Evolutionary conservation across 2,329 filamentous ascomycete species (phyloP).

Genomic region (Verruconis gallopava): DNA sequence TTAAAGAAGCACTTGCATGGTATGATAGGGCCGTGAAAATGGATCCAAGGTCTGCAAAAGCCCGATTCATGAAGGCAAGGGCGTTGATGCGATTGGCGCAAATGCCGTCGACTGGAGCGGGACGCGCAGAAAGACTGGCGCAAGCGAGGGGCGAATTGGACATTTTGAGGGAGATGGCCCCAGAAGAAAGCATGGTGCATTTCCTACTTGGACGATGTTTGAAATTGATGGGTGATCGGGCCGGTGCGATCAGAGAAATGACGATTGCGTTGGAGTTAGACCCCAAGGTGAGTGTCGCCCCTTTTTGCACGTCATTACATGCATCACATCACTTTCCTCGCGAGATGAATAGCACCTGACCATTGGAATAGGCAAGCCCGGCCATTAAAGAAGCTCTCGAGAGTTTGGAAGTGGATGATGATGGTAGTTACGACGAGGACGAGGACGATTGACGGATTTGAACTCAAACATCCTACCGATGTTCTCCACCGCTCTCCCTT

Average conservation of each 20-base stretch:
- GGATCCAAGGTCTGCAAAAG: constrained; percentile 67
- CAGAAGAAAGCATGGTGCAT: constrained; percentile 91
- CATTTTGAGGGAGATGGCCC: constrained; percentile 79
- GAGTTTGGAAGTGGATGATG: constrained; percentile 65
- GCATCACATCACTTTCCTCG: no score
- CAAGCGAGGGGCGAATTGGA: constrained; percentile 71
- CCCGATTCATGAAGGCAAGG: constrained; percentile 85
- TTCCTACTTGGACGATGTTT: constrained; percentile 76
- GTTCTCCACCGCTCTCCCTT: no score
- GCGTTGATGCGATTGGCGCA: constrained; percentile 62
- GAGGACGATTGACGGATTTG: constrained; percentile 4
- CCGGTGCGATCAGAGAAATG: constrained; percentile 79
- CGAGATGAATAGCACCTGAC: no score
- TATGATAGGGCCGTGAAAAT: constrained; percentile 75
- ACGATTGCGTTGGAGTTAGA: constrained; percentile 92
- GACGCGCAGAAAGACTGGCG: constrained; percentile 33
- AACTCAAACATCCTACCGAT: no score
- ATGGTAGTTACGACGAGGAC: constrained; percentile 17
- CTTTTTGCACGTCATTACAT: no score
- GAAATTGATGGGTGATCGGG: constrained; percentile 46
- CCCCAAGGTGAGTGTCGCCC: constrained; percentile 57
- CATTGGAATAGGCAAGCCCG: constrained; percentile 55
- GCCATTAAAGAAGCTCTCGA: constrained; percentile 97
- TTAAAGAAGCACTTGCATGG: constrained; percentile 58
- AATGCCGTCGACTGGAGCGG: not conserved